Evolutionary conservation across 805 yeast genomes (phyloP).

Genomic region (Candida methanosorbosa): DNA sequence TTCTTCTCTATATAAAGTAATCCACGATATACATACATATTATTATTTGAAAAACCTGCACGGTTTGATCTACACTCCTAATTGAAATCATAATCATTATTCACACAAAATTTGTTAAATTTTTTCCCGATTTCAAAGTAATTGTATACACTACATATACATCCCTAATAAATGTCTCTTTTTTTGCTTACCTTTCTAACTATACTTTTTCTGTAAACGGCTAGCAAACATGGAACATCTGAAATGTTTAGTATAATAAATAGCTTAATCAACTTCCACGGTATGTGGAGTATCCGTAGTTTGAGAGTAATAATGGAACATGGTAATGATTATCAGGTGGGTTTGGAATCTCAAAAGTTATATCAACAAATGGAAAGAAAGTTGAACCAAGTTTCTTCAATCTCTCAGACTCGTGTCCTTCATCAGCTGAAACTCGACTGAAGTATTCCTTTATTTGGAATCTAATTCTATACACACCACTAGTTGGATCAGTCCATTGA

Average conservation of each 20-base stretch:
- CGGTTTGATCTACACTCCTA: too few relatives aligned
- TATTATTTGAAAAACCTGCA: too few relatives aligned
- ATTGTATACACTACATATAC: too few relatives aligned
- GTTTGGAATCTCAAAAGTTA: constrained; percentile 55
- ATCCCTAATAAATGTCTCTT: too few relatives aligned
- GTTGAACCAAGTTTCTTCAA: constrained; percentile 27
- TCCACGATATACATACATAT: too few relatives aligned
- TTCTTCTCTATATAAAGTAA: too few relatives aligned
- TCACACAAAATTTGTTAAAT: too few relatives aligned
- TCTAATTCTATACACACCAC: constrained; percentile 68
- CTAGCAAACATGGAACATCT: too few relatives aligned
- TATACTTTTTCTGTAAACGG: too few relatives aligned
- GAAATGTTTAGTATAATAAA: neutral
- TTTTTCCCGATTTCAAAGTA: too few relatives aligned
- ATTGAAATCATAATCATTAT: too few relatives aligned
- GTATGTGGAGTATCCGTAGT: constrained; percentile 85
- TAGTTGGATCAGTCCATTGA: constrained; percentile 37
- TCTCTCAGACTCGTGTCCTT: constrained; percentile 13
- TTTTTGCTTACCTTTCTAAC: too few relatives aligned
- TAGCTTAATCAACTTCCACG: constrained; percentile 52
- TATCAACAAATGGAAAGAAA: constrained; percentile 85
- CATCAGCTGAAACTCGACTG: constrained; percentile 10
- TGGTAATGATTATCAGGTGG: constrained; percentile 81
- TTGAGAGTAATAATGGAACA: constrained; percentile 76
- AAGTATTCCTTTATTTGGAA: constrained; percentile 72